These are phyloP conservation scores for Saitozyma podzolica DNA, from an alignment of 768 basidiomycete genomes.

Conservation along the genomic window DNA sequence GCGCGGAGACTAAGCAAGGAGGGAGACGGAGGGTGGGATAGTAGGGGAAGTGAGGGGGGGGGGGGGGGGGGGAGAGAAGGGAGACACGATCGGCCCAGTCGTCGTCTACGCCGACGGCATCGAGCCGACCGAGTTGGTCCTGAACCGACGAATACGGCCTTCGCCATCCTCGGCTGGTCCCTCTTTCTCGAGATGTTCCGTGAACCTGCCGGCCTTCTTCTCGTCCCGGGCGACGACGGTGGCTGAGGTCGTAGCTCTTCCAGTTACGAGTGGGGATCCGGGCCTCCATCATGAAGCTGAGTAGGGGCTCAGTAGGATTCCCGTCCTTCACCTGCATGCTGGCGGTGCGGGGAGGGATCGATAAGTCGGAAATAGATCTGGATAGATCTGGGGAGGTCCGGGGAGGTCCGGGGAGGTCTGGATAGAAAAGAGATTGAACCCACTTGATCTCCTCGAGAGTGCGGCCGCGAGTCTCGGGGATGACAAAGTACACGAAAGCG, in stretches of 20 bases:
- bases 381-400: not conserved
- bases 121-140: too few relatives aligned
- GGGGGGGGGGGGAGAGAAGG: too few relatives aligned
- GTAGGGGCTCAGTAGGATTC: too few relatives aligned
- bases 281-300: conserved; percentile 44
- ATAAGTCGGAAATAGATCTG: not conserved
- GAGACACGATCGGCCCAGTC: too few relatives aligned
- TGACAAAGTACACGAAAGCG: conserved; percentile 46
- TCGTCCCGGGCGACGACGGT: conserved; percentile 35
- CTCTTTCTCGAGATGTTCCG: conserved; percentile 22
- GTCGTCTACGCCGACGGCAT: too few relatives aligned
- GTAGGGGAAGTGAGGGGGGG: too few relatives aligned
- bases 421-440: conserved; percentile 3
- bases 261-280: conserved; percentile 40
- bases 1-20: too few relatives aligned
- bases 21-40: too few relatives aligned
- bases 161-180: not conserved
- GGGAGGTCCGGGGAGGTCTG: not conserved
- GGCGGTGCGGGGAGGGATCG: not conserved
- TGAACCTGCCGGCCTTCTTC: conserved; percentile 27
- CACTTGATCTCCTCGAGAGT: conserved; percentile 46
- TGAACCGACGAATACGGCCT: too few relatives aligned
- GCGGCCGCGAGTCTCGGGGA: conserved; percentile 47
- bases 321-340: too few relatives aligned
- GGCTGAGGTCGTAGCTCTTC: conserved; percentile 39